phyloP scores from a whole-genome alignment of 177 flowering plant species.

The Vitis hybrid region DNA sequence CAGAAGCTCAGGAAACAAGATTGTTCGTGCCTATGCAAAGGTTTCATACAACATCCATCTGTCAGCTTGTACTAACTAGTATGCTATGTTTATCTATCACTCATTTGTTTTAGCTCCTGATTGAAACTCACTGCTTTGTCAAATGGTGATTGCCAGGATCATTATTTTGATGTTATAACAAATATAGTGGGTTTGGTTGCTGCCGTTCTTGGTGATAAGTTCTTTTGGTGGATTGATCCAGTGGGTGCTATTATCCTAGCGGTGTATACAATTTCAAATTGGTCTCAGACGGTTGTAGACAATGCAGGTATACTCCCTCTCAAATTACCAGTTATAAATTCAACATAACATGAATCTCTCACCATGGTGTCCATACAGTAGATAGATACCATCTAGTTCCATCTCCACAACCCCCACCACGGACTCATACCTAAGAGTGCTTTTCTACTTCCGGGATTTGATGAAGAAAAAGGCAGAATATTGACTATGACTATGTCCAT shows the following conservation, averaged over 20 bases:
- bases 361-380: too few relatives aligned
- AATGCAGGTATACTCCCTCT: slow-evolving; percentile 54
- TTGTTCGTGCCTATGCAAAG: slow-evolving; percentile 77
- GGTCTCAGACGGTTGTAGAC: slow-evolving; percentile 73
- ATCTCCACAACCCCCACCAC: too few relatives aligned
- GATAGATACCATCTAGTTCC: too few relatives aligned
- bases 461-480: too few relatives aligned
- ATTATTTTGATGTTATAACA: slow-evolving; percentile 73
- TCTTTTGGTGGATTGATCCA: slow-evolving; percentile 80
- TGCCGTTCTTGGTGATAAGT: slow-evolving; percentile 61
- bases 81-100: not conserved
- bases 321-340: too few relatives aligned
- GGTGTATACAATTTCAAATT: slow-evolving; percentile 60
- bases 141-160: slow-evolving; percentile 47
- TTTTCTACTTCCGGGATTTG: too few relatives aligned
- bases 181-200: slow-evolving; percentile 67
- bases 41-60: slow-evolving; percentile 16
- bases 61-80: not conserved
- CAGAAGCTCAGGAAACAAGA: slow-evolving; percentile 58
- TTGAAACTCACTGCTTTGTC: not conserved
- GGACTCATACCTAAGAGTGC: too few relatives aligned
- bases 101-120: not conserved
- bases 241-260: slow-evolving; percentile 64
- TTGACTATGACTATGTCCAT: too few relatives aligned
- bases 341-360: too few relatives aligned